A percentile compares a stretch with the other conserved stretches of the same genome.
Conservation (phyloP, 2,329 filamentous ascomycete genomes). For the Arthroderma sp. region DNA sequence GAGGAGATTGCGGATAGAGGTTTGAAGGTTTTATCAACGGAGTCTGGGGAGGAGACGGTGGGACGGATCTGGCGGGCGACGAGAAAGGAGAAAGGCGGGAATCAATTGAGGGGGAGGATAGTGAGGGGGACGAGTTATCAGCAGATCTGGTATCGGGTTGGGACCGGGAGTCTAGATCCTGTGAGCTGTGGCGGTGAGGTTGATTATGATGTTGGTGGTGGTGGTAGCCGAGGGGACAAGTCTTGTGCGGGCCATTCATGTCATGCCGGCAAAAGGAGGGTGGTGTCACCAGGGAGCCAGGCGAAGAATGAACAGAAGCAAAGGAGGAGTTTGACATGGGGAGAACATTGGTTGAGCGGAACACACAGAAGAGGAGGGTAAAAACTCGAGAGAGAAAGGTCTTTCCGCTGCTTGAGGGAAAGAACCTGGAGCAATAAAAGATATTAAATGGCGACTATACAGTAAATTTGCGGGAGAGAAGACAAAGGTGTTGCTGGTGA, state of each 20-base stretch:
- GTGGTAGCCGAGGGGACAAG: conserved; percentile 5
- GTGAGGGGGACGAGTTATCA: neutral
- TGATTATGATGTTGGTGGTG: conserved; percentile 24
- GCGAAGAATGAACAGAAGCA: conserved; percentile 28
- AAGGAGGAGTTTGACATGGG: conserved; percentile 38
- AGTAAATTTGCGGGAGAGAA: no score
- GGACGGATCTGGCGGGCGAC: conserved; percentile 21
- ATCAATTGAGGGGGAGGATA: conserved; percentile 8
- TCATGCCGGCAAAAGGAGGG: conserved; percentile 26
- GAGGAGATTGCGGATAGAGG: conserved; percentile 8
- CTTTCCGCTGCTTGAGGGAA: no score
- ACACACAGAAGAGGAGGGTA: neutral
- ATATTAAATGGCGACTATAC: no score
- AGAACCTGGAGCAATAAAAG: neutral
- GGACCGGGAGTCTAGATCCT: conserved; percentile 18
- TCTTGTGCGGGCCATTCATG: conserved; percentile 13
- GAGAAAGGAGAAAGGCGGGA: conserved; percentile 21
- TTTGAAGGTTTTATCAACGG: conserved; percentile 20
- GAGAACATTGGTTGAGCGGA: conserved; percentile 35
- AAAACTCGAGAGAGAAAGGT: no score
- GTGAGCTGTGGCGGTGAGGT: conserved; percentile 18
- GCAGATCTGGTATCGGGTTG: neutral
- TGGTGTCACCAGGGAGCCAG: conserved; percentile 34
- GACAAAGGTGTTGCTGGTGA: no score
- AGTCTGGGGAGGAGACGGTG: conserved; percentile 19